Conservation (phyloP, 257 asterid species). For the Paraleonurus japonicus region DNA sequence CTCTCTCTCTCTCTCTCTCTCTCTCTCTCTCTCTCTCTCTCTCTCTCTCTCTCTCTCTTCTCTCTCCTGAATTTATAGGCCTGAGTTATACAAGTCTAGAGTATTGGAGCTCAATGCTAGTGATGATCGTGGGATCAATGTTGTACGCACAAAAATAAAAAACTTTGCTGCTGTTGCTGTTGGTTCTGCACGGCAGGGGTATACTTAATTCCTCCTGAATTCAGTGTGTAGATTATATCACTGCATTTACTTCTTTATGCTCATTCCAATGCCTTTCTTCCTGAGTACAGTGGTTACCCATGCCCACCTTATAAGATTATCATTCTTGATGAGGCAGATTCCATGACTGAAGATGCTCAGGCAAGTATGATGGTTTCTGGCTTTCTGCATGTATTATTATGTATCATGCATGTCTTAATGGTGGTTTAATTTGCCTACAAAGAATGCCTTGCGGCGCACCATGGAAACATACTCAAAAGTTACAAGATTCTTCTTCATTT, state of each 20-base stretch:
- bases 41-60: not conserved
- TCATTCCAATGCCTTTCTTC: slow-evolving; percentile 24
- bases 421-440: slow-evolving; percentile 24
- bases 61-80: slow-evolving; percentile 42
- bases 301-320: slow-evolving; percentile 96
- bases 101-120: slow-evolving; percentile 98
- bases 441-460: slow-evolving; percentile 97
- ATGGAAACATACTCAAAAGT: slow-evolving; percentile 96
- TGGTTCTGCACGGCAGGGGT: slow-evolving; percentile 75
- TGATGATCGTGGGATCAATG: slow-evolving; percentile 98
- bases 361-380: slow-evolving; percentile 36
- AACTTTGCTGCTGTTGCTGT: slow-evolving; percentile 96
- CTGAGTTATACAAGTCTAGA: slow-evolving; percentile 86
- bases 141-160: slow-evolving; percentile 95
- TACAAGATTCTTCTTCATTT: slow-evolving; percentile 95
- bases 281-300: slow-evolving; percentile 69
- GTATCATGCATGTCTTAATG: not conserved
- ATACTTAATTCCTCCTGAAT: slow-evolving; percentile 10
- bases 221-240: slow-evolving; percentile 9
- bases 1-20: slow-evolving; percentile 12
- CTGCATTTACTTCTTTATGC: slow-evolving; percentile 8
- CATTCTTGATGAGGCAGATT: slow-evolving; percentile 97
- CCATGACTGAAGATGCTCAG: slow-evolving; percentile 99
- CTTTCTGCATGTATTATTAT: not conserved
- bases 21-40: not conserved